These are phyloP conservation scores for Themeda triandra DNA, from an alignment of 176 grass and related monocot species.

Conservation along the genomic window DNA sequence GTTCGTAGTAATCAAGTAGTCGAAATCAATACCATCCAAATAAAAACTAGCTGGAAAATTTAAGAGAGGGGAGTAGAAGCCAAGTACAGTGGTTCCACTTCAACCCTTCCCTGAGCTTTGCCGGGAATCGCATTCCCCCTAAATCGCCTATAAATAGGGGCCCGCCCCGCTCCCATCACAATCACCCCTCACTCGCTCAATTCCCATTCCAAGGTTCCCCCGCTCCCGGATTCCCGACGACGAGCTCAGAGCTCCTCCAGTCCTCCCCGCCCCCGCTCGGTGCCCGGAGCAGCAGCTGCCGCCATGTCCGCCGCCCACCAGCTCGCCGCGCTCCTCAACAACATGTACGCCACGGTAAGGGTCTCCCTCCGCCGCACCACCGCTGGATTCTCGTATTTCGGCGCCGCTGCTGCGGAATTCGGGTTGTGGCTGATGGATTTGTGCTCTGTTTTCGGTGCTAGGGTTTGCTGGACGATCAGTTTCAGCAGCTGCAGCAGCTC, in stretches of 20 bases:
- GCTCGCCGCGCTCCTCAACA: conserved; percentile 36
- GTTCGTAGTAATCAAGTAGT: not conserved
- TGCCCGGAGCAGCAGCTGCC: not conserved
- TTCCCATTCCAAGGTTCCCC: not conserved
- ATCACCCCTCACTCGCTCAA: not conserved
- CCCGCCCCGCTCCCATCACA: not conserved
- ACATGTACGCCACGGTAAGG: conserved; percentile 51
- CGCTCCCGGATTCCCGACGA: not conserved
- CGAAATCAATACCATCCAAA: not conserved
- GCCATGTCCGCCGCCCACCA: conserved; percentile 47
- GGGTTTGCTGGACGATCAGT: conserved; percentile 74
- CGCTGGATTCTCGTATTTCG: not conserved
- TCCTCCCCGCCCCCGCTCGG: not conserved
- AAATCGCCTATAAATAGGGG: not conserved
- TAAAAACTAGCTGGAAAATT: not conserved
- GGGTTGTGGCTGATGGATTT: not conserved
- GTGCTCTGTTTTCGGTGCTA: conserved; percentile 5
- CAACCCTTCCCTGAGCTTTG: not conserved
- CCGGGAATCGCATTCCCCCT: not conserved
- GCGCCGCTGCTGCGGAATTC: conserved; percentile 1
- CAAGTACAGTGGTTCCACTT: not conserved
- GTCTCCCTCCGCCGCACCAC: not conserved
- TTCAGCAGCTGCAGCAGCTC: conserved; percentile 58
- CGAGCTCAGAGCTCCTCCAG: not conserved
- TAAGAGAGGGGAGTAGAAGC: not conserved